These are phyloP conservation scores for Paecilomyces dactylethromorphus DNA, from an alignment of 2,329 filamentous ascomycete genomes.

Conservation along the genomic window DNA sequence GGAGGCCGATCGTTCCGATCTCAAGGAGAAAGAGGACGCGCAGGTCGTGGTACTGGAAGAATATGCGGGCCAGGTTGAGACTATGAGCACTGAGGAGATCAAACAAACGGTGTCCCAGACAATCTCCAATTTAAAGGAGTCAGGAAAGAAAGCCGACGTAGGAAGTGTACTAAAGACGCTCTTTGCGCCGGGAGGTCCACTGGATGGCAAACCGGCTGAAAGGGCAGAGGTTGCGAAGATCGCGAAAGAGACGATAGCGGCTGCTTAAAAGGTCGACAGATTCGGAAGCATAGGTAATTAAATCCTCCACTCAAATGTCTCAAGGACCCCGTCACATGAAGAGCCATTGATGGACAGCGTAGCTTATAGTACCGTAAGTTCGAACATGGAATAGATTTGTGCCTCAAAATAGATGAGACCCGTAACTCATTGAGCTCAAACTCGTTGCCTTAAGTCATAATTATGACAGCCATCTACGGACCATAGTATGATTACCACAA, in stretches of 20 bases:
- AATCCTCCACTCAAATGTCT: not conserved
- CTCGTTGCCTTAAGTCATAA: not conserved
- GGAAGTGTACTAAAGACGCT: conserved; percentile 38
- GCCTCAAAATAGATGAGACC: not conserved
- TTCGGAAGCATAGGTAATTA: not conserved
- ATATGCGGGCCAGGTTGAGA: conserved; percentile 37
- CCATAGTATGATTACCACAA: not conserved
- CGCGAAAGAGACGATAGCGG: conserved; percentile 28
- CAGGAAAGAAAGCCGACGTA: conserved; percentile 28
- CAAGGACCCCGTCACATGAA: not conserved
- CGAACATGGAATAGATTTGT: not conserved
- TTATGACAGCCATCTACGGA: not conserved
- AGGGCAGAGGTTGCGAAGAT: conserved; percentile 34
- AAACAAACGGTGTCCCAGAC: conserved; percentile 26
- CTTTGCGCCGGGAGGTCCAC: conserved; percentile 32
- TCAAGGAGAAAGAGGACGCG: conserved; percentile 39
- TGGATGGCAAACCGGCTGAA: conserved; percentile 40
- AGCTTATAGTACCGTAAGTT: not conserved
- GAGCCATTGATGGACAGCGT: not conserved
- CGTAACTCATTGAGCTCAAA: not conserved
- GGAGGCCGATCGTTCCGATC: conserved; percentile 34
- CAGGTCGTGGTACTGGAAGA: conserved; percentile 39
- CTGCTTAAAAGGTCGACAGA: conserved; percentile 7
- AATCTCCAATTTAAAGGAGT: conserved; percentile 27
- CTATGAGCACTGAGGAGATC: conserved; percentile 36